These are phyloP conservation scores for Fallopia convolvulus DNA, from an alignment of 148 eudicot species.

Conservation along the genomic window DNA sequence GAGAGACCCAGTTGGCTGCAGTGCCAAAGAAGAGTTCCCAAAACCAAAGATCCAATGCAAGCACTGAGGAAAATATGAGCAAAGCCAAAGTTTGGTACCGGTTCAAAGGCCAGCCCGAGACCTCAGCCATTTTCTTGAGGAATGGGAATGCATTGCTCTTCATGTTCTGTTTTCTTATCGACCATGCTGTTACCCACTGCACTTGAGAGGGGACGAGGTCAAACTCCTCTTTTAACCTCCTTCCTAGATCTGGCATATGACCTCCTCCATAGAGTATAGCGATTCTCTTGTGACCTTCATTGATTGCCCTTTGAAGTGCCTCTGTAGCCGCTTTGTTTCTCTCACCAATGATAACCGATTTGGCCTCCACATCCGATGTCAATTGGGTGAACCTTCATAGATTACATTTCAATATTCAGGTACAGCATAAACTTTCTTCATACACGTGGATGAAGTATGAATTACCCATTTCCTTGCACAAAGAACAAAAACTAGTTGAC, in stretches of 20 bases:
- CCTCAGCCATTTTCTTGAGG: constrained; percentile 52
- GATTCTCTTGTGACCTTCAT: constrained; percentile 74
- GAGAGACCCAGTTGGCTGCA: constrained; percentile 52
- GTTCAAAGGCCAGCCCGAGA: constrained; percentile 81
- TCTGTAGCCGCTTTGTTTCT: constrained; percentile 79
- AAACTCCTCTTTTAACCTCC: constrained; percentile 71
- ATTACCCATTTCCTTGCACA: background rate
- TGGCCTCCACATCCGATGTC: constrained; percentile 76
- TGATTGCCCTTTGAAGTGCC: constrained; percentile 60
- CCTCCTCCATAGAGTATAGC: constrained; percentile 94
- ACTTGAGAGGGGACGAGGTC: constrained; percentile 66
- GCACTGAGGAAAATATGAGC: constrained; percentile 68
- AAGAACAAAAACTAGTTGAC: background rate
- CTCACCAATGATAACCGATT: constrained; percentile 90
- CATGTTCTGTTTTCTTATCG: constrained; percentile 53
- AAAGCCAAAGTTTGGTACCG: constrained; percentile 80
- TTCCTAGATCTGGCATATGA: constrained; percentile 95
- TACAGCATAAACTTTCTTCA: background rate
- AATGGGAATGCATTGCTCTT: constrained; percentile 55
- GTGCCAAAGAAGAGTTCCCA: constrained; percentile 85
- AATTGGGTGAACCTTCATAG: constrained; percentile 57
- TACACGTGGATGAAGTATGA: background rate
- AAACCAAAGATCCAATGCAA: constrained; percentile 85
- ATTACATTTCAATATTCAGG: constrained; percentile 2
- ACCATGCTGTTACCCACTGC: constrained; percentile 94